Conservation (phyloP, 176 grass and related monocot genomes). For the Alloteropsis semialata region DNA sequence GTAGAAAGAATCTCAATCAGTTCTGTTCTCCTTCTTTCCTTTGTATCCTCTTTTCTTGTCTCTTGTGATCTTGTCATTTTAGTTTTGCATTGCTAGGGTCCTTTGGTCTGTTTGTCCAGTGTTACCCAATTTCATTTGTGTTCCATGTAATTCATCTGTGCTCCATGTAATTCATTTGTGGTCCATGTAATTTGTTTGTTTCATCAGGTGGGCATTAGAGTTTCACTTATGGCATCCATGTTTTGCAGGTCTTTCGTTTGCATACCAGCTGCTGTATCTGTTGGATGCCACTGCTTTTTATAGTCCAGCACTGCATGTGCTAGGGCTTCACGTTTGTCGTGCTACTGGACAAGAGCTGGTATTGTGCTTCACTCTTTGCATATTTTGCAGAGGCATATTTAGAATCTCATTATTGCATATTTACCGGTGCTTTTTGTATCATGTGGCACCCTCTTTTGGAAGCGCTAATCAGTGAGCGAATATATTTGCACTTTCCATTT, state of each 20-base stretch:
- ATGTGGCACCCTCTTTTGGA: not conserved
- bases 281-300: slow-evolving; percentile 95
- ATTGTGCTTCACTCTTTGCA: slow-evolving; percentile 20
- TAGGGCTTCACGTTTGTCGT: slow-evolving; percentile 93
- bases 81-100: not conserved
- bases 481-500: not conserved
- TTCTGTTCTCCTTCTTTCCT: not conserved
- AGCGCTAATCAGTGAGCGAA: not conserved
- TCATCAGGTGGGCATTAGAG: not conserved
- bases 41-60: not conserved
- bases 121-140: not conserved
- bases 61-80: not conserved
- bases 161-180: slow-evolving; percentile 1
- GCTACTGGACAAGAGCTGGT: slow-evolving; percentile 98
- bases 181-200: slow-evolving; percentile 19
- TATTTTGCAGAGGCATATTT: not conserved
- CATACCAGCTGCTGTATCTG: slow-evolving; percentile 91
- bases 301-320: slow-evolving; percentile 69
- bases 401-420: not conserved
- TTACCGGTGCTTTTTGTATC: not conserved
- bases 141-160: slow-evolving; percentile 2
- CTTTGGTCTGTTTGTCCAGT: not conserved
- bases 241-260: slow-evolving; percentile 75
- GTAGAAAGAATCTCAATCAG: not conserved
- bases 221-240: slow-evolving; percentile 24